Evolutionary conservation across 2,329 filamentous ascomycete genomes (phyloP), one percentile per base, ranked within the genome.

Genomic region (Metarhizium album): DNA sequence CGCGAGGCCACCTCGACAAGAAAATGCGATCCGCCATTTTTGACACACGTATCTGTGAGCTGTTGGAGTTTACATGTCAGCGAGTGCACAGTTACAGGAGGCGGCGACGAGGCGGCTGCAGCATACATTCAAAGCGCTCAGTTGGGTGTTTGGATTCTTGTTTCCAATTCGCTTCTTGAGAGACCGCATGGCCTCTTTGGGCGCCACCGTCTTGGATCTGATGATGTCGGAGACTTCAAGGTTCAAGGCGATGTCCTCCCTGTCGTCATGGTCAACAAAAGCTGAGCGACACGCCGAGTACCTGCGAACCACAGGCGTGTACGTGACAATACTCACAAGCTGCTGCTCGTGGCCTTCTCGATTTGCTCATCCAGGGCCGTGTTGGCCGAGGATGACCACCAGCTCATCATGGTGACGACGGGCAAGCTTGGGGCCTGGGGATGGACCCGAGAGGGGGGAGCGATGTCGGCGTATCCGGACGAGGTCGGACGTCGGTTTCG

Each of bases 191-290:
- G 93, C 93, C 70, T 98, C 93, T 70, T 91, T 96, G 49, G 93
- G 91, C 67, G 90, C 90, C 47, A 98, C 91, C 18, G 90, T 95
- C 74, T 97, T 97, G 63, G 90, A 97, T 61, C 93, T 83, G 68
- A 98, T 96, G 60, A 95, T 76, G 73, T 98, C 93, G 67, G 91
- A 96, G 61, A 98, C 97, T 70, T 98, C 93, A 63, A 98, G 83
- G 67, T 97, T 97, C 59, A 96, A 81, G 40, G 93, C 86, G 67
- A 98, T 97, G 64, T 98, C 91, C 71, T 98, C 90, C 59, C 89
- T 94, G 46, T 9, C 23, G 18, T 0, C 8, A 16, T 20, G 16
- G 37, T 40, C 37, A 40, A 20, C 37, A 22, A 20, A 40, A n/a
- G 18, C 11, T 5, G 42, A n/a, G n/a, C 31, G 29, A 48, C 43